These are phyloP conservation scores for Lathyrus aphaca DNA, from an alignment of 306 rosid species.

Conservation along the genomic window DNA sequence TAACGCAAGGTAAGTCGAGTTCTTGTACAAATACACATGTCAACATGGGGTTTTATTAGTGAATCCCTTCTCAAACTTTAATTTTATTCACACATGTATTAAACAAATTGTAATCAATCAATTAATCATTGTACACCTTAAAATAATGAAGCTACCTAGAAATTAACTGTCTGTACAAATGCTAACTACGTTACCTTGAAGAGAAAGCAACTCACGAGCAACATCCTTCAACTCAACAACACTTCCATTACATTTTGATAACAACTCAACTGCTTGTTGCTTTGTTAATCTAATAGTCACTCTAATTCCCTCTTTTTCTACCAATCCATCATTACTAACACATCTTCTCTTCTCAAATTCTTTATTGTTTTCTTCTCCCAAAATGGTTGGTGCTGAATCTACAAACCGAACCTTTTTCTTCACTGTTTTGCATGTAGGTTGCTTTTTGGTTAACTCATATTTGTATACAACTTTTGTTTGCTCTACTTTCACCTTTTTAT, in stretches of 20 bases:
- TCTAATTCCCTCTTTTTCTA: slow-evolving; percentile 45
- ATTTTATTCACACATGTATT: neutral
- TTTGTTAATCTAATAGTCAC: slow-evolving; percentile 71
- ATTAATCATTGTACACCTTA: neutral
- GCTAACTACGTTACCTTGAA: slow-evolving; percentile 44
- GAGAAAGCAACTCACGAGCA: slow-evolving; percentile 45
- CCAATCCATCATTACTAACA: neutral
- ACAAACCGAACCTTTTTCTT: slow-evolving; percentile 42
- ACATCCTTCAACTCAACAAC: slow-evolving; percentile 59
- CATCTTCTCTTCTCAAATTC: neutral
- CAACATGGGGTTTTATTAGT: no score
- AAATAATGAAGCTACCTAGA: neutral
- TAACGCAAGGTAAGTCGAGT: no score
- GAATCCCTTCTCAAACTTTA: no score
- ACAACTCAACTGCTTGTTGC: slow-evolving; percentile 61
- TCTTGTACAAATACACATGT: no score
- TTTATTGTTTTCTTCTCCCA: slow-evolving; percentile 45
- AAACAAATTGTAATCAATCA: neutral
- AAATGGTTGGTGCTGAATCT: slow-evolving; percentile 45
- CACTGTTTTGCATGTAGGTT: slow-evolving; percentile 24
- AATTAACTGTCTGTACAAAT: slow-evolving; percentile 10
- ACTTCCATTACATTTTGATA: slow-evolving; percentile 65
- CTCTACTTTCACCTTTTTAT: slow-evolving; percentile 20
- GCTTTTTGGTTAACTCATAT: slow-evolving; percentile 52
- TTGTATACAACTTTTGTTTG: slow-evolving; percentile 35